Base-by-base conservation (phyloP, 2,329 filamentous ascomycete genomes). In the Alternaria alternata region DNA sequence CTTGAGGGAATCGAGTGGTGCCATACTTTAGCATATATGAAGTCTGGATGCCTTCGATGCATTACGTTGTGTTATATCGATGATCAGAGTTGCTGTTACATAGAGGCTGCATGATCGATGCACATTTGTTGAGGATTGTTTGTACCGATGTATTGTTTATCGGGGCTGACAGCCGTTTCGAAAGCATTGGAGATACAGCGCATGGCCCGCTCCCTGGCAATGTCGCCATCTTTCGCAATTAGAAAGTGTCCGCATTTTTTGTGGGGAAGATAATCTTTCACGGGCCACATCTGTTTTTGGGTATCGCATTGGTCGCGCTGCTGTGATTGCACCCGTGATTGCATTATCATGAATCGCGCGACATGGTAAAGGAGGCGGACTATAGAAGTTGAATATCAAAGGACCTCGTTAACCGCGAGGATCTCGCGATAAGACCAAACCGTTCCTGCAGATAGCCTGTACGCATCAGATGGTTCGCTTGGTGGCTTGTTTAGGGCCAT, bases 371-470 rank as follows among this genome's bases (percentile, higher is more conserved):
- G 32, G 39, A 46, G 30, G 32, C 38, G 44, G 26, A 20, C 57
- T 20, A 57, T 47, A 61, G 24, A 53, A 51, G 48, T 11, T 24
- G 24, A 54, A 49, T 64, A 54, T 58, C n/a, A 32, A 51, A 41
- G 51, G 48, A 57, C 34, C 59, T 51, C 46, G 62, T 63, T 55
- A 62, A 52, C 26, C 53, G 56, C 56, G 51, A 57, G 52, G 47
- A 43, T 57, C 54, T 52, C 26, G 46, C 54, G 59, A 65, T 64
- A 65, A 65, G 61, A 43, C 51, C 59, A 28, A 70, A 54, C 61
- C 62, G 68, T 71, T 71, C 70, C 71, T 71, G 69, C 54, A 68
- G 59, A 59, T 51, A 59, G 62, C 56, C 59, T 64, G 57, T 64
- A 63, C 57, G 64, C 62, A 67, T 65, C 56, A 68, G 51, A 66